phyloP scores from a whole-genome alignment of 805 yeast species.

The Candida piceae region DNA sequence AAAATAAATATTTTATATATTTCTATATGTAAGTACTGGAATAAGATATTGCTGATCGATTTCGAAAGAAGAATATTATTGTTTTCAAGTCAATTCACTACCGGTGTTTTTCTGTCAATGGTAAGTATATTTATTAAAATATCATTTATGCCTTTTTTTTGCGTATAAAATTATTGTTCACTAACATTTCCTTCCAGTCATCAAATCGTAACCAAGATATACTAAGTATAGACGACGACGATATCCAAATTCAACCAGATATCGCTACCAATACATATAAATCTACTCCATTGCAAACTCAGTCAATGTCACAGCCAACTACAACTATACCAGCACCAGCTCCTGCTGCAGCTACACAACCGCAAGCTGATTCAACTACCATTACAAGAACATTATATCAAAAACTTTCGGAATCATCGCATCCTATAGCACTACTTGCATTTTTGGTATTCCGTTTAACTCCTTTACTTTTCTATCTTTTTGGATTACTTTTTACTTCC shows the following conservation, averaged over 20 bases:
- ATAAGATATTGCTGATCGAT: too few relatives aligned
- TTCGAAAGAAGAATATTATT: too few relatives aligned
- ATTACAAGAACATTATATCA: conserved; percentile 33
- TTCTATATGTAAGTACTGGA: too few relatives aligned
- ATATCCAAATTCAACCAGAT: conserved; percentile 1
- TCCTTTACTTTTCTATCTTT: conserved; percentile 61
- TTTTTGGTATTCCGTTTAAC: conserved; percentile 58
- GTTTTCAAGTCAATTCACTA: too few relatives aligned
- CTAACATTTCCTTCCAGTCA: too few relatives aligned
- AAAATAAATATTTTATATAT: too few relatives aligned
- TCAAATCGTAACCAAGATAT: too few relatives aligned
- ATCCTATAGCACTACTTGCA: conserved; percentile 70
- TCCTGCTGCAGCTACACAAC: neutral
- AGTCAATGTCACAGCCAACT: neutral
- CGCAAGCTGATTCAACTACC: neutral
- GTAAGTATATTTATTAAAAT: too few relatives aligned
- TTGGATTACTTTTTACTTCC: conserved; percentile 65
- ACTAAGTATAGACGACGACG: too few relatives aligned
- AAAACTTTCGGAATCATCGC: conserved; percentile 64
- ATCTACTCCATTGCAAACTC: neutral
- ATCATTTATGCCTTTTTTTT: too few relatives aligned
- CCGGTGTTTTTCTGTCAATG: too few relatives aligned
- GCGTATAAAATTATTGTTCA: too few relatives aligned
- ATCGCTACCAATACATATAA: neutral
- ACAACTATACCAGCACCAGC: neutral